Conservation (phyloP, 2,329 filamentous ascomycete species). For the Fusarium staphyleae region DNA sequence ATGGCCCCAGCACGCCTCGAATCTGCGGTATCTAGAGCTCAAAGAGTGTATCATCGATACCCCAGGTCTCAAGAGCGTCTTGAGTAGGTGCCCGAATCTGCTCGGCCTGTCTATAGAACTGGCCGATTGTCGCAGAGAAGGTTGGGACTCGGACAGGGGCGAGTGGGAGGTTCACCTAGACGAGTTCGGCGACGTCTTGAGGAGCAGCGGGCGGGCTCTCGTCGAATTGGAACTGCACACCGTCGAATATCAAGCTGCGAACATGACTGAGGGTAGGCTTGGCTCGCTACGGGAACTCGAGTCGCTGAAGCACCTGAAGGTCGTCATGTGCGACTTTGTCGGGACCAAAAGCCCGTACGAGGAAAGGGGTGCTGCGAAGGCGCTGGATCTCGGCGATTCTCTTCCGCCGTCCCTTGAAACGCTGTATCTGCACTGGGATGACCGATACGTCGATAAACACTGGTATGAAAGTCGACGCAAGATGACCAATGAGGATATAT, state of each 20-base stretch:
- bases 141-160: not conserved
- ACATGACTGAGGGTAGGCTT: not conserved
- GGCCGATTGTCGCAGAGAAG: not conserved
- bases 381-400: not conserved
- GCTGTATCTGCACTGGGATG: not conserved
- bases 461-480: not conserved
- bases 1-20: not conserved
- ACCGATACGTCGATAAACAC: rapidly evolving
- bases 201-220: not conserved
- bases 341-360: not conserved
- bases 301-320: constrained; percentile 1
- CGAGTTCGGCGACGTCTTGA: not conserved
- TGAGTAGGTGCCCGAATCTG: constrained; percentile 6
- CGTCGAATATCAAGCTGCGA: not conserved
- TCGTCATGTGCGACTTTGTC: not conserved
- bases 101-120: not conserved
- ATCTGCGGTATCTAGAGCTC: not conserved
- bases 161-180: not conserved
- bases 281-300: constrained; percentile 6
- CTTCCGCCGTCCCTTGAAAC: constrained; percentile 13
- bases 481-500: not conserved
- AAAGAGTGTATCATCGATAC: not conserved
- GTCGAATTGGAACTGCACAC: constrained; percentile 1
- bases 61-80: not conserved
- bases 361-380: not conserved